phyloP scores from a whole-genome alignment of 179 eudicot genomes.

The Beta corolliflora region DNA sequence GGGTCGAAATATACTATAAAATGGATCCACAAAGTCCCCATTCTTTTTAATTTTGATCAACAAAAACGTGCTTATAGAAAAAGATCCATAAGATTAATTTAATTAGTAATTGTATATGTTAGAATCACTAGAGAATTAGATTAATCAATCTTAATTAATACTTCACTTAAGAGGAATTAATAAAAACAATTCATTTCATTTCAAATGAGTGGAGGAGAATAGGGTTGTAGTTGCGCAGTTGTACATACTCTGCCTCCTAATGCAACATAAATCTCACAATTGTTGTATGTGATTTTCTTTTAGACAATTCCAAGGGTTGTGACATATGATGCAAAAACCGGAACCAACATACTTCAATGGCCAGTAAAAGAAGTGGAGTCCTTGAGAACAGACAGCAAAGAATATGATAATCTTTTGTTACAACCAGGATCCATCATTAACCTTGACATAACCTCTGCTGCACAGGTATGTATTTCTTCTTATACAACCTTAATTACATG shows the following conservation, averaged over 20 bases:
- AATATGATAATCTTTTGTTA: conserved; percentile 37
- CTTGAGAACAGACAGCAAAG: conserved; percentile 46
- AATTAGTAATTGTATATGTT: too few relatives aligned
- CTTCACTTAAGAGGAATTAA: too few relatives aligned
- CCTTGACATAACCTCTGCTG: conserved; percentile 54
- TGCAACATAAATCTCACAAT: background rate
- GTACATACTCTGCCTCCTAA: background rate
- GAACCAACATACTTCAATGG: conserved; percentile 72
- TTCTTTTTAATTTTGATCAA: too few relatives aligned
- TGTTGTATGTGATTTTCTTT: background rate
- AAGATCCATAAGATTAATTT: too few relatives aligned
- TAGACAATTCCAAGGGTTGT: conserved; percentile 83
- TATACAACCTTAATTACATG: background rate
- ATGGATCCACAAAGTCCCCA: too few relatives aligned
- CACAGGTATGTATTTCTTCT: conserved; percentile 54
- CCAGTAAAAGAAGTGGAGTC: conserved; percentile 77
- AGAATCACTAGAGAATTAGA: too few relatives aligned
- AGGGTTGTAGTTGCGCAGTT: too few relatives aligned
- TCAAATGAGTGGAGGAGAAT: too few relatives aligned
- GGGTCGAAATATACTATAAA: too few relatives aligned
- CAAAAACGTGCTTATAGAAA: too few relatives aligned
- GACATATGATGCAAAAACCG: conserved; percentile 62
- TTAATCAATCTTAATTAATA: too few relatives aligned
- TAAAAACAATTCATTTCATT: too few relatives aligned
- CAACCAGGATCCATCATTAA: conserved; percentile 64